Percentiles rank a stretch among this genome's conserved stretches.
These are phyloP conservation scores for Lophium mytilinum DNA, from an alignment of 495 filamentous ascomycete species.

Conservation along the genomic window DNA sequence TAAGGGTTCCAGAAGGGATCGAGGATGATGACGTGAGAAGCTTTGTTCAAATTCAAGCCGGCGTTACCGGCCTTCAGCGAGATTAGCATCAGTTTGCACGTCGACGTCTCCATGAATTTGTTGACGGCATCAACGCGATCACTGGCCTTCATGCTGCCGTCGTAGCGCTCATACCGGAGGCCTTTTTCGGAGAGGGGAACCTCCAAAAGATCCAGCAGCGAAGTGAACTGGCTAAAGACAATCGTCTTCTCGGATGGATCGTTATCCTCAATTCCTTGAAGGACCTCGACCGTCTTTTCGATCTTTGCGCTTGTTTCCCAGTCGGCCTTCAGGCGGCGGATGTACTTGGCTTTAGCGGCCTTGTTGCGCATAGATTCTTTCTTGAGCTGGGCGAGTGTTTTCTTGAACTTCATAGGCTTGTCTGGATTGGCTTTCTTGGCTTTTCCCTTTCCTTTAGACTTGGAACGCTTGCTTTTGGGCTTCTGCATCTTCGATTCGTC, in stretches of 20 bases:
- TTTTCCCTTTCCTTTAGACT: constrained; percentile 34
- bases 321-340: constrained; percentile 53
- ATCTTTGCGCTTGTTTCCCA: constrained; percentile 75
- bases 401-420: constrained; percentile 24
- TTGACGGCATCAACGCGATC: constrained; percentile 64
- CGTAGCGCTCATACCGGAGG: constrained; percentile 68
- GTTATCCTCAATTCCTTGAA: constrained; percentile 43
- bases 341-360: constrained; percentile 57
- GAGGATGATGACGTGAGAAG: constrained; percentile 80
- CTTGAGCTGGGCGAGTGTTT: constrained; percentile 56
- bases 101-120: constrained; percentile 58
- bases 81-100: constrained; percentile 72
- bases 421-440: constrained; percentile 29
- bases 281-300: constrained; percentile 62
- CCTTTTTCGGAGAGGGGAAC: constrained; percentile 63
- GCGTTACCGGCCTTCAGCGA: constrained; percentile 88
- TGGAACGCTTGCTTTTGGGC: constrained; percentile 27
- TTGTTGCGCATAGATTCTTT: constrained; percentile 53
- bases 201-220: constrained; percentile 84
- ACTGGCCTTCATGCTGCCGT: constrained; percentile 68
- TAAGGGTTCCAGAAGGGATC: constrained; percentile 98
- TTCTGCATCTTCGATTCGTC: constrained; percentile 19
- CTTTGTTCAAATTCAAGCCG: constrained; percentile 81
- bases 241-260: constrained; percentile 67
- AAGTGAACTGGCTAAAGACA: constrained; percentile 88